phyloP scores from a whole-genome alignment of 768 basidiomycete species.

The Rhodotorula graminis region DNA sequence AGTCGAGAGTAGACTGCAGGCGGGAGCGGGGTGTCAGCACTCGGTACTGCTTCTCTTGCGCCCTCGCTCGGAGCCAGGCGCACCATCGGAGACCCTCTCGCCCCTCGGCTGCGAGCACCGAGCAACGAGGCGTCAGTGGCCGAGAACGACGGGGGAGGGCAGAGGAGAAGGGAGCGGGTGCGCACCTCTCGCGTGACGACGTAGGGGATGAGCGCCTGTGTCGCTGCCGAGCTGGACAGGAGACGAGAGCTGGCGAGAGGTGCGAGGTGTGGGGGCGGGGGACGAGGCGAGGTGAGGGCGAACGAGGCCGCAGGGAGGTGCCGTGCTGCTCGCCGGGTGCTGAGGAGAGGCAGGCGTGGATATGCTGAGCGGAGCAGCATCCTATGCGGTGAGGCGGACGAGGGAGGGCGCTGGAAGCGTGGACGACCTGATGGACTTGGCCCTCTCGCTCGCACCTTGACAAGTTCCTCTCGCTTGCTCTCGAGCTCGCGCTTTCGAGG shows the following conservation, averaged over 20 bases:
- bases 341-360: no score
- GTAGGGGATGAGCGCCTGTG: conserved; percentile 11
- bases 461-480: no score
- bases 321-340: no score
- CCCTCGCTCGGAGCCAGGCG: not conserved
- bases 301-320: not conserved
- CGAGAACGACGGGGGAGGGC: no score
- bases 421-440: not conserved
- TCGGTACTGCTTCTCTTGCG: no score
- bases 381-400: no score
- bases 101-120: conserved; percentile 16
- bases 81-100: conserved; percentile 33
- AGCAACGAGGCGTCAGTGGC: not conserved
- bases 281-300: not conserved
- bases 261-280: not conserved
- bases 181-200: conserved; percentile 30
- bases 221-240: not conserved
- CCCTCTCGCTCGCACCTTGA: no score
- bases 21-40: no score
- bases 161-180: not conserved
- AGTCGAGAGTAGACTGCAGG: conserved; percentile 74
- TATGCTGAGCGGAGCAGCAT: not conserved
- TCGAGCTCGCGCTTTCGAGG: no score
- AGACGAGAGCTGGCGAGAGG: not conserved
- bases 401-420: not conserved